Base-by-base conservation (phyloP, 768 basidiomycete genomes). In the Leccinellum albellum region DNA sequence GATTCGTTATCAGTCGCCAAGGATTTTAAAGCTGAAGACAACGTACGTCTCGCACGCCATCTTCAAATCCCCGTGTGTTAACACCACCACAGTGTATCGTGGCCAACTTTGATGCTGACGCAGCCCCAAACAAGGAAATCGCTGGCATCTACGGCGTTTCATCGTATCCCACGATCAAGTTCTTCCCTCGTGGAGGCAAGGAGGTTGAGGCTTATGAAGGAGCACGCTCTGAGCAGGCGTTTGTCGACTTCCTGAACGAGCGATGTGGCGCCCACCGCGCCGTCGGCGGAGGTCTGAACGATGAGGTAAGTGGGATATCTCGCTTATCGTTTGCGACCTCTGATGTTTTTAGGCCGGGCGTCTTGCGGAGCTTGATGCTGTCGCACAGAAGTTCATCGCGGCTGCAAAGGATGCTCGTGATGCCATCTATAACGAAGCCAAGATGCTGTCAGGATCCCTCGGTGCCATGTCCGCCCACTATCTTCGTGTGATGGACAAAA, bases 81-180 rank as follows among this genome's bases (percentile, higher is more conserved):
- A 65, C n/a, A 47, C 26, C 3, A 23, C 42, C 54, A 6, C 60
- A 94, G 91, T 94, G 92, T 68, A 74, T 96, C 54, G 83, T 99
- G 54, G 94, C 93, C 28, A 93, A 96, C 72, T 74, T 98, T 58
- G 87, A 98, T 73, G 94, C 89, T 21, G 94, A 98, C 70, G 89
- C 89, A 37, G 79, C 85, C 59, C 78, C 78, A 70, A 96, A 97
- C 79, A 80, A 81, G 63, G 82, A 79, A 21, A 73, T 97, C 52
- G 85, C 87, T 9, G 60, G 69, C 35, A 82, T 84, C 69, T 94
- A 94, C 66, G 89, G 78, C 6, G 82, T 99, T 55, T 66, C 72
- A 20, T 83, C 87, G 57, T 99, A 85, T 84, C 97, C 97, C 0
- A 98, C 95, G 20, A 84, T 99, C 78, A 95, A 93, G 73, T 95